Evolutionary conservation across 345 rosid genomes (phyloP).

Genomic region (Eucalyptus pauciflora): DNA sequence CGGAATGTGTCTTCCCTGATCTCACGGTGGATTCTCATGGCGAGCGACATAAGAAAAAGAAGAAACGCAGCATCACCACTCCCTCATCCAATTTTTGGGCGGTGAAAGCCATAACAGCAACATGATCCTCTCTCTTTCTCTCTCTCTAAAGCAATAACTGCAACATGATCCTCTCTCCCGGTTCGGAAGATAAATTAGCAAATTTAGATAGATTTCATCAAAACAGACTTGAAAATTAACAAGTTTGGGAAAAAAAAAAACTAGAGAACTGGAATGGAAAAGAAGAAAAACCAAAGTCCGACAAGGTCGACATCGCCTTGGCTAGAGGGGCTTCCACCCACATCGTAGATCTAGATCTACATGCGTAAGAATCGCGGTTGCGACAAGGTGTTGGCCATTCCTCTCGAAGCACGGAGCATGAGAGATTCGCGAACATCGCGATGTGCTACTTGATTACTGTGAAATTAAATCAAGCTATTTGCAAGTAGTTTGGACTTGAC

Average conservation of each 20-base stretch:
- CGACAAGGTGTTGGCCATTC: no score
- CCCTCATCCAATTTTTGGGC: not conserved
- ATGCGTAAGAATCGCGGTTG: no score
- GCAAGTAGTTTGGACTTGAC: not conserved
- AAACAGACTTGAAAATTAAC: not conserved
- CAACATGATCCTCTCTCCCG: not conserved
- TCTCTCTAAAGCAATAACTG: not conserved
- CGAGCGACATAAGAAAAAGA: not conserved
- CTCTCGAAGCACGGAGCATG: not conserved
- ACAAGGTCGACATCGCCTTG: not conserved
- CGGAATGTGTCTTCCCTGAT: not conserved
- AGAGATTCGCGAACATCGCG: not conserved
- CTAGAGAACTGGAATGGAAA: not conserved
- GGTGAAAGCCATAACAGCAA: not conserved
- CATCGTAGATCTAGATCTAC: not conserved
- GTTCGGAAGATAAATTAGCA: not conserved
- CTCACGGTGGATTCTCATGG: not conserved
- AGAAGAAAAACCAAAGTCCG: not conserved
- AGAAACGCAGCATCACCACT: not conserved
- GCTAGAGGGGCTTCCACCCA: not conserved
- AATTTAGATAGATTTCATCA: not conserved
- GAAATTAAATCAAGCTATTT: not conserved
- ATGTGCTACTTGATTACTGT: not conserved
- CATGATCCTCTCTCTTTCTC: not conserved
- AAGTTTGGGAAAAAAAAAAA: not conserved